Evolutionary conservation across 257 asterid species (phyloP).

Genomic region (Jacaranda mimosifolia): DNA sequence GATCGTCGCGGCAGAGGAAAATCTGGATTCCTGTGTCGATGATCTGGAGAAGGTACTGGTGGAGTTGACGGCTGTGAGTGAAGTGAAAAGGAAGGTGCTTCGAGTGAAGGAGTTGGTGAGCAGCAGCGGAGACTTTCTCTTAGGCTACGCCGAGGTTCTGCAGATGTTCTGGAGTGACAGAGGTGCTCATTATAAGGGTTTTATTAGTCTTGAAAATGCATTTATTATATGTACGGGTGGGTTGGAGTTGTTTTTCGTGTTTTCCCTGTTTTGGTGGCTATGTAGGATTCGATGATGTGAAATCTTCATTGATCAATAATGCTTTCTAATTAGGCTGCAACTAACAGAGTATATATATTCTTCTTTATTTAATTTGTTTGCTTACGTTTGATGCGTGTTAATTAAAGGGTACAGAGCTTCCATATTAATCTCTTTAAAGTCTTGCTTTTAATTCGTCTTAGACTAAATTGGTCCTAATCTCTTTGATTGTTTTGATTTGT

Average conservation of each 20-base stretch:
- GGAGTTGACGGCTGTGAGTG: conserved; percentile 22
- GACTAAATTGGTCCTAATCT: no score
- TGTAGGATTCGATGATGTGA: conserved; percentile 19
- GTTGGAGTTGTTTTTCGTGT: conserved; percentile 37
- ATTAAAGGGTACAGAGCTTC: no score
- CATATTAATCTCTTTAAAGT: no score
- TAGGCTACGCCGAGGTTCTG: conserved; percentile 4
- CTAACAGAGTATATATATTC: no score
- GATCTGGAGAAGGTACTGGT: conserved; percentile 31
- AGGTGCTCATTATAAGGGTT: background rate
- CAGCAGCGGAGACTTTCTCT: conserved; percentile 25
- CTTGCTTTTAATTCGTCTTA: no score
- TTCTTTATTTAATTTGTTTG: no score
- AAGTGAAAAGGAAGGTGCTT: conserved; percentile 27
- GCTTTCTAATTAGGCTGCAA: no score
- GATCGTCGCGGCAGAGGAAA: conserved; percentile 20
- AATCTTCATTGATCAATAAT: no score
- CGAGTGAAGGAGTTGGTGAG: conserved; percentile 30
- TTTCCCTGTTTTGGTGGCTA: conserved; percentile 31
- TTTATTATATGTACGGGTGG: conserved; percentile 28
- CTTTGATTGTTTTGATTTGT: no score
- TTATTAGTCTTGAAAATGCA: background rate
- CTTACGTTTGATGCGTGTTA: no score
- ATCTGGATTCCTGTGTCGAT: conserved; percentile 30
- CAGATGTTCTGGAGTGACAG: background rate